Percentiles rank a stretch among this genome's conserved stretches.
Conservation (phyloP, 306 rosid genomes). For the Casuarina equisetifolia region DNA sequence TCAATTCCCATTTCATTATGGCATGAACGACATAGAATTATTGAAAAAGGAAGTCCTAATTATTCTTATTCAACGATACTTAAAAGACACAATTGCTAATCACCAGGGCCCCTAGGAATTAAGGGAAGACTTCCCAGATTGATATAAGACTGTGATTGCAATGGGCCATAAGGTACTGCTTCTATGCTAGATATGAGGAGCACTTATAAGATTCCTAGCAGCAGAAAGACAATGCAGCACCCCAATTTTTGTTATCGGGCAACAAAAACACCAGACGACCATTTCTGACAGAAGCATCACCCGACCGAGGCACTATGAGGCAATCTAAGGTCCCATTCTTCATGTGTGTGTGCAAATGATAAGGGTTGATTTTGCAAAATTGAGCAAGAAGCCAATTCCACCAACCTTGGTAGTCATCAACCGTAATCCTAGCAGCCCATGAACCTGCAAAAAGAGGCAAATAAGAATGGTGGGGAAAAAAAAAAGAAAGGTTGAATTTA, state of each 20-base stretch:
- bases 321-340: background rate
- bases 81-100: background rate
- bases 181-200: too few species aligned
- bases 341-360: background rate
- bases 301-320: background rate
- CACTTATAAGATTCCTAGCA: background rate
- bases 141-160: background rate
- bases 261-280: background rate
- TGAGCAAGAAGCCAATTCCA: slow-evolving; percentile 7
- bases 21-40: background rate
- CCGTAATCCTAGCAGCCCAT: slow-evolving; percentile 73
- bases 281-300: background rate
- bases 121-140: background rate
- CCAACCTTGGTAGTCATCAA: slow-evolving; percentile 94
- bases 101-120: background rate
- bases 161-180: background rate
- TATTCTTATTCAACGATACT: background rate
- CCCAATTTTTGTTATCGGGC: background rate
- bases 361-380: slow-evolving; percentile 3
- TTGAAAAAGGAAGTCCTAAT: background rate
- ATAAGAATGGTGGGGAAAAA: background rate
- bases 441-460: slow-evolving; percentile 52
- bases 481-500: slow-evolving; percentile 13
- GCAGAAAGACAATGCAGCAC: background rate
- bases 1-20: background rate